Conservation (phyloP, 805 yeast genomes). For the Ogataea philodendri region DNA sequence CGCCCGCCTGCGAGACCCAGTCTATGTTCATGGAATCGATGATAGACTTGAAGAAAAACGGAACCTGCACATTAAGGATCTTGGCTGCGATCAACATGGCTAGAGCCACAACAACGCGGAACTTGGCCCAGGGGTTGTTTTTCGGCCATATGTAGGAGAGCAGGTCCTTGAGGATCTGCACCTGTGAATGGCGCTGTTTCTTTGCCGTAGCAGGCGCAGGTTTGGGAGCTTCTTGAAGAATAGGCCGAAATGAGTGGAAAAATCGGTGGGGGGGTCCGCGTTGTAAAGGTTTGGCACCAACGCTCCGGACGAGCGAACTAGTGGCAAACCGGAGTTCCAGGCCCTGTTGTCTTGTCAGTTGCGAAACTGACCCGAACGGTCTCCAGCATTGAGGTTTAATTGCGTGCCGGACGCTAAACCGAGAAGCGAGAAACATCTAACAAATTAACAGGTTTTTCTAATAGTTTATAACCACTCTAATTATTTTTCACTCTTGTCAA, state of each 20-base stretch:
- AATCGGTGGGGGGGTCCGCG: too few species aligned
- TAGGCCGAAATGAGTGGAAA: slow-evolving; percentile 1
- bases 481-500: too few species aligned
- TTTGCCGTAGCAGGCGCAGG: slow-evolving; percentile 3
- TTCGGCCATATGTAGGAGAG: slow-evolving; percentile 80
- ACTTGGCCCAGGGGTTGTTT: slow-evolving; percentile 59
- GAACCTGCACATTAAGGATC: slow-evolving; percentile 89
- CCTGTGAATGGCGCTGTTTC: slow-evolving; percentile 37
- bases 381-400: slow-evolving; percentile 1
- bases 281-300: too few species aligned
- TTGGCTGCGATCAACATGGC: slow-evolving; percentile 75
- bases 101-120: slow-evolving; percentile 75
- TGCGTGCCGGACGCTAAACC: slow-evolving; percentile 2
- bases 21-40: slow-evolving; percentile 92
- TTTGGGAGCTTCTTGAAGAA: not conserved
- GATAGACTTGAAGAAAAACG: slow-evolving; percentile 85
- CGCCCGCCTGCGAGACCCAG: slow-evolving; percentile 64
- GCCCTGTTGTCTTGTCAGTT: not conserved
- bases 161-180: slow-evolving; percentile 60
- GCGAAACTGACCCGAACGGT: not conserved
- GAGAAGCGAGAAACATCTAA: not conserved
- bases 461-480: not conserved
- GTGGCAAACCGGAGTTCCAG: too few species aligned
- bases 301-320: too few species aligned
- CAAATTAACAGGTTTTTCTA: not conserved